phyloP scores from a whole-genome alignment of 73 alveolate genomes.

The Paramecium biaurelia region DNA sequence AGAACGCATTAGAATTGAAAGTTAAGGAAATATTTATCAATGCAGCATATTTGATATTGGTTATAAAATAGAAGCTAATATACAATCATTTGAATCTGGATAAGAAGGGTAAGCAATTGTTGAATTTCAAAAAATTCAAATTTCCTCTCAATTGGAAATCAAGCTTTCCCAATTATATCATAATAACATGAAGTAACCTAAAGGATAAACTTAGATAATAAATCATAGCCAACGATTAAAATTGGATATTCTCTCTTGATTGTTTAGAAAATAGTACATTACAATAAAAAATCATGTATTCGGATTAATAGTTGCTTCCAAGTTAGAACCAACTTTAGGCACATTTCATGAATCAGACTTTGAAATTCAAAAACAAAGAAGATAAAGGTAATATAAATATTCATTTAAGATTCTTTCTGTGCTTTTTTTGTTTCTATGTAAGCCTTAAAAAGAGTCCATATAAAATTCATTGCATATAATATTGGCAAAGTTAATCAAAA shows the following conservation, averaged over 20 bases:
- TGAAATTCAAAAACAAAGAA: neutral
- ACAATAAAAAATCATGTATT: neutral
- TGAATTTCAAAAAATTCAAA: neutral
- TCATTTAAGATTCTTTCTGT: neutral
- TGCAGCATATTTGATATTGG: slow-evolving; percentile 25
- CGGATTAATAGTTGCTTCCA: neutral
- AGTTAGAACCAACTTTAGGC: neutral
- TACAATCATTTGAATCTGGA: neutral
- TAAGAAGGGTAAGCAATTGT: slow-evolving; percentile 24
- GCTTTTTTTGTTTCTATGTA: neutral
- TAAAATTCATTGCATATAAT: slow-evolving; percentile 26
- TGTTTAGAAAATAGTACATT: neutral
- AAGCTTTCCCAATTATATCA: neutral
- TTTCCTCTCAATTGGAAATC: neutral
- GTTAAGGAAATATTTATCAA: neutral
- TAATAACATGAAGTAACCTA: slow-evolving; percentile 14
- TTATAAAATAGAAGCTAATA: neutral
- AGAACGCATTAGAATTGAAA: slow-evolving; percentile 13
- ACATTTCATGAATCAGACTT: neutral
- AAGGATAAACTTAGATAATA: neutral
- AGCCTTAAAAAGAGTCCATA: neutral
- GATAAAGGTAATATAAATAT: slow-evolving; percentile 19
- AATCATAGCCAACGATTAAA: neutral
- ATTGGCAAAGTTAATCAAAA: neutral
- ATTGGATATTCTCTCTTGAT: slow-evolving; percentile 4